Evolutionary conservation across 176 grass and related monocot genomes (phyloP), one percentile per base, ranked within the genome.

Genomic region (Thinopyrum elongatum): DNA sequence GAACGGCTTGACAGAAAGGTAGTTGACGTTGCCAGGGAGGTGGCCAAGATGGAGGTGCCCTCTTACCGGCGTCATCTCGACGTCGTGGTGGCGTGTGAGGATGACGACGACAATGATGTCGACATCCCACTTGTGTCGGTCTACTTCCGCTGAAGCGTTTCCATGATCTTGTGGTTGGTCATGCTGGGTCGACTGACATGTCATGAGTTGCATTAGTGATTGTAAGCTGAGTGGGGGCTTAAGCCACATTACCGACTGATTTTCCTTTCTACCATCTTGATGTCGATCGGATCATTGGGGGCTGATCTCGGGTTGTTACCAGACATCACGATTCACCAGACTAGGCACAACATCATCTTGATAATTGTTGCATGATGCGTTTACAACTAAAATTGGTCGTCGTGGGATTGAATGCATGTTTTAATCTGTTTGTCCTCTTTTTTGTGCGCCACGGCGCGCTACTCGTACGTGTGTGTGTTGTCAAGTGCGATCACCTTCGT

Each of bases 61-160:
- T 71, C 86, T 3, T 97, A 90, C 27, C 78, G 94, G 49, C 88
- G 74, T 22, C 94, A 94, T 85, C 73, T 97, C 1, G 92, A 97
- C 16, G 88, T 97, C 0, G 90, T 97, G 39, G 90, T 94, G 42
- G 92, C 92, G 4, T 97, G 94, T 26, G 94, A 97, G 83, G 94
- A 97, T 16, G 92, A 94, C 1, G 94, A 97, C n/a, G 92, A 94
- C 61, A 92, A 97, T 23, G 94, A 97, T n/a, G 86, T 97, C 4
- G 94, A 97, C 70, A 90, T 94, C 70, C 94, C 94, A 53, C 88
- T 97, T 12, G 66, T 97, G 14, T 94, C 94, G 1, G 71, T 97
- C 80, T 92, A 94, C 80, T 94, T 94, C 58, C 85, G 83, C 49
- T 94, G 82, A 95, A 91, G 14, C n/a, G 2, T 59, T 63, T 19